Evolutionary conservation across 371 early-diverging fungal genomes (phyloP).

Genomic region (Nematocida sp.): DNA sequence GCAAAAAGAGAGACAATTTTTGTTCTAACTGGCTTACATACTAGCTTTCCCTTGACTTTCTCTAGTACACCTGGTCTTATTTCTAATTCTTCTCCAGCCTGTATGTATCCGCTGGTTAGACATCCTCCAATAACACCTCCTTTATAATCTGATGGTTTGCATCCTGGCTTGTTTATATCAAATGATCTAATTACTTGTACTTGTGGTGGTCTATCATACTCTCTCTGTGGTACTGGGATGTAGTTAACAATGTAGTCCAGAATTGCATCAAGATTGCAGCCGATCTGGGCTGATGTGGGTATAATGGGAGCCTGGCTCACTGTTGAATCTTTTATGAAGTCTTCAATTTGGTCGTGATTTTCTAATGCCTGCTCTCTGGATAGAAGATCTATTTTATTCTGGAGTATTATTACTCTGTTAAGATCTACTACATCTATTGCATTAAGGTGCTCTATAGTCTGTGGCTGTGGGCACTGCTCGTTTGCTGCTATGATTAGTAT

Average conservation of each 20-base stretch:
- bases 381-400: slow-evolving; percentile 98
- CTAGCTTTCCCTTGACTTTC: slow-evolving; percentile 80
- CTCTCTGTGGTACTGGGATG: slow-evolving; percentile 88
- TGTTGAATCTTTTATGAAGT: slow-evolving; percentile 81
- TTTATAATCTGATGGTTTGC: slow-evolving; percentile 83
- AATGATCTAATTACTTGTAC: slow-evolving; percentile 98
- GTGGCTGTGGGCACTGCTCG: slow-evolving; percentile 99
- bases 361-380: slow-evolving; percentile 87
- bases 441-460: slow-evolving; percentile 98
- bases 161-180: slow-evolving; percentile 99
- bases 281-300: slow-evolving; percentile 96
- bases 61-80: slow-evolving; percentile 94
- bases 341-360: slow-evolving; percentile 86
- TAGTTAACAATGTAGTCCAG: slow-evolving; percentile 96
- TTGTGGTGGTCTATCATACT: slow-evolving; percentile 76
- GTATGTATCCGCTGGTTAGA: slow-evolving; percentile 88
- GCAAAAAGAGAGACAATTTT: slow-evolving; percentile 85
- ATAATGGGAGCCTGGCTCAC: slow-evolving; percentile 94
- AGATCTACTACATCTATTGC: slow-evolving; percentile 99
- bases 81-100: slow-evolving; percentile 92
- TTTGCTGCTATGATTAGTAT: slow-evolving; percentile 96
- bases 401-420: slow-evolving; percentile 91
- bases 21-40: slow-evolving; percentile 85
- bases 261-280: slow-evolving; percentile 97
- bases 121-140: slow-evolving; percentile 99